phyloP scores from a whole-genome alignment of 495 filamentous ascomycete species.

The Parathielavia hyrcaniae region DNA sequence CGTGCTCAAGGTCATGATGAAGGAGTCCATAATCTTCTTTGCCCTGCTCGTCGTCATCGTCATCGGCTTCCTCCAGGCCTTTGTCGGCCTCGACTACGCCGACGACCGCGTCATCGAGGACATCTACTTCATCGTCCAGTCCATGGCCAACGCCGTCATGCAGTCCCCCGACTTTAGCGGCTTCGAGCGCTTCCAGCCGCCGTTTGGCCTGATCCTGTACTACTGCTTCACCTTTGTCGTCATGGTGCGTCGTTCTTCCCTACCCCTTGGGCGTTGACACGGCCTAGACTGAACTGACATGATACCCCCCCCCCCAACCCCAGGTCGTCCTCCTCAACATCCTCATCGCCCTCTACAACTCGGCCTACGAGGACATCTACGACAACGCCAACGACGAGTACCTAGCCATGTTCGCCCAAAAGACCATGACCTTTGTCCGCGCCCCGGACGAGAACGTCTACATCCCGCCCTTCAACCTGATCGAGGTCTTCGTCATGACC shows the following conservation, averaged over 20 bases:
- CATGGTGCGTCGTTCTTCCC: constrained; percentile 54
- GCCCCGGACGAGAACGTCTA: constrained; percentile 98
- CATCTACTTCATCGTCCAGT: constrained; percentile 69
- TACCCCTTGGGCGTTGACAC: not conserved
- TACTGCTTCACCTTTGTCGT: constrained; percentile 97
- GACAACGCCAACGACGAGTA: constrained; percentile 92
- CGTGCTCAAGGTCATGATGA: constrained; percentile 98
- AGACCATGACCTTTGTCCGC: constrained; percentile 92
- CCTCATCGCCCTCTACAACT: constrained; percentile 94
- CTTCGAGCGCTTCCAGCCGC: constrained; percentile 68
- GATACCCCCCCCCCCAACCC: not conserved
- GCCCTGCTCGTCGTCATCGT: constrained; percentile 81
- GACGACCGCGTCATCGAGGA: constrained; percentile 56
- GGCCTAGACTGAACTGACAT: not conserved
- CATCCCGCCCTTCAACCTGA: constrained; percentile 89
- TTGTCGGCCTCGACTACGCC: constrained; percentile 84
- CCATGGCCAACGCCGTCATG: constrained; percentile 88
- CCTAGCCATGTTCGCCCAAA: constrained; percentile 81
- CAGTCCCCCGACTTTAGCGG: constrained; percentile 82
- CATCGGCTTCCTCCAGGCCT: constrained; percentile 88
- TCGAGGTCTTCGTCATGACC: constrained; percentile 75
- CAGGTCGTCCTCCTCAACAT: constrained; percentile 75
- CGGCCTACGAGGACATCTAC: constrained; percentile 92
- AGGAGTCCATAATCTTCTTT: constrained; percentile 96
- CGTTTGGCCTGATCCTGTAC: constrained; percentile 85